phyloP scores from a whole-genome alignment of 1,139 yeast species.

The Pichia sp. region DNA sequence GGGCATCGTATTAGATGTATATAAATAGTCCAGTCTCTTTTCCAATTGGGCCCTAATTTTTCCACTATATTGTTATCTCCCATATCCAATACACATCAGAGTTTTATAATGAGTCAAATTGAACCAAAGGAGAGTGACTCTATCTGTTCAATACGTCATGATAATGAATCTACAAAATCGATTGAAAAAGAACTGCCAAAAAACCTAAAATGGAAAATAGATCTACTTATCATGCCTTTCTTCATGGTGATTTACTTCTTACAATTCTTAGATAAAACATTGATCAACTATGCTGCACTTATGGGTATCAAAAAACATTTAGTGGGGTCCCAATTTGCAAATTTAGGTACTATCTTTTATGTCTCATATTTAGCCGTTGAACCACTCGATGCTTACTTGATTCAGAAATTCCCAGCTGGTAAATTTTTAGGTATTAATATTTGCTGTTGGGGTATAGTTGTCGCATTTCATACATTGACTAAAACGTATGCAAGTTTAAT shows the following conservation, averaged over 20 bases:
- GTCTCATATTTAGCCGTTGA: conserved; percentile 20
- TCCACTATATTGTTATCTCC: too few relatives aligned
- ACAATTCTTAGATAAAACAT: conserved; percentile 15
- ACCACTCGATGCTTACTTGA: conserved; percentile 9
- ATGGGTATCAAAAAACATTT: conserved; percentile 41
- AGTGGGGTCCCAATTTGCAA: conserved; percentile 23
- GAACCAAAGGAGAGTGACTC: not conserved
- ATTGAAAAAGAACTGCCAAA: not conserved
- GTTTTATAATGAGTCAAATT: not conserved
- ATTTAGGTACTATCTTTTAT: conserved; percentile 38
- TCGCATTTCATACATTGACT: conserved; percentile 18
- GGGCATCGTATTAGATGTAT: too few relatives aligned
- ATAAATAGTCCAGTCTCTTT: too few relatives aligned
- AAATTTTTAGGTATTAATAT: conserved; percentile 12
- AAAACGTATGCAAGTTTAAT: conserved; percentile 10
- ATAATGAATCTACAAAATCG: not conserved
- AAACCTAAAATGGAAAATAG: conserved; percentile 14
- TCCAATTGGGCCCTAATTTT: too few relatives aligned
- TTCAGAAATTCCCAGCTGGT: conserved; percentile 13
- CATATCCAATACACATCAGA: too few relatives aligned
- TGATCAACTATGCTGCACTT: conserved; percentile 34
- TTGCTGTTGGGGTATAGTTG: conserved; percentile 9
- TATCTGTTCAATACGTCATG: not conserved
- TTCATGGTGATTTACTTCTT: conserved; percentile 10
- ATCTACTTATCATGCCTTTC: conserved; percentile 13